These are phyloP conservation scores for Quercus dentata DNA, from an alignment of 306 rosid genomes.

Conservation along the genomic window DNA sequence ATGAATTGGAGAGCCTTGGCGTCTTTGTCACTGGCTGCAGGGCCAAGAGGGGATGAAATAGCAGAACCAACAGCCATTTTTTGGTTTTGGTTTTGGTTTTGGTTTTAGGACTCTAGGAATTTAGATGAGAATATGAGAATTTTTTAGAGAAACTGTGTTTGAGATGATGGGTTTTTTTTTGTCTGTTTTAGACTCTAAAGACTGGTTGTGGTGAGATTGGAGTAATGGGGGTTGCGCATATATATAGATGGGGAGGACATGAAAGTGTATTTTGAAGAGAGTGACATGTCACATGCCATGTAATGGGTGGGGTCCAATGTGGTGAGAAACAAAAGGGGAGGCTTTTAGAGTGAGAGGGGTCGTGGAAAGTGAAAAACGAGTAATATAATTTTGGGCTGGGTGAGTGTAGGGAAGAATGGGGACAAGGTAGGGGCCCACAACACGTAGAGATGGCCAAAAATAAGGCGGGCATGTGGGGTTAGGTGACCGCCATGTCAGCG, in stretches of 20 bases:
- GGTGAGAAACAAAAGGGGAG: background rate
- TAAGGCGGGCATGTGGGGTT: constrained; percentile 46
- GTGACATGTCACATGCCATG: constrained; percentile 26
- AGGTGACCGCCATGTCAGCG: constrained; percentile 33
- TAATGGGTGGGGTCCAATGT: constrained; percentile 6
- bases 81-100: too few species aligned
- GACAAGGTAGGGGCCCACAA: constrained; percentile 41
- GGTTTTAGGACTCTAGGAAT: background rate
- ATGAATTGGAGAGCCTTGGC: constrained; percentile 52
- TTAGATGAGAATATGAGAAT: background rate
- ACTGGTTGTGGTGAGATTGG: background rate
- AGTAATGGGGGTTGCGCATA: background rate
- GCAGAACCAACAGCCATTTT: constrained; percentile 49
- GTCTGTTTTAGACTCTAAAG: too few species aligned
- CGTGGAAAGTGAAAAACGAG: constrained; percentile 1
- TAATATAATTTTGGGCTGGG: background rate
- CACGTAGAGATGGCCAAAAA: constrained; percentile 38
- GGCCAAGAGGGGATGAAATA: constrained; percentile 43
- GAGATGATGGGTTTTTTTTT: too few species aligned
- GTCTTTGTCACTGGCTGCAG: constrained; percentile 48
- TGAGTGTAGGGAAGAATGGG: constrained; percentile 23
- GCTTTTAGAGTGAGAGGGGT: constrained; percentile 1
- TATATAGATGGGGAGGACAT: constrained; percentile 5
- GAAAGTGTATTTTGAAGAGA: background rate
- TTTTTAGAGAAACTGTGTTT: too few species aligned